phyloP scores from a whole-genome alignment of 768 basidiomycete species.

The Russula ochroleuca region DNA sequence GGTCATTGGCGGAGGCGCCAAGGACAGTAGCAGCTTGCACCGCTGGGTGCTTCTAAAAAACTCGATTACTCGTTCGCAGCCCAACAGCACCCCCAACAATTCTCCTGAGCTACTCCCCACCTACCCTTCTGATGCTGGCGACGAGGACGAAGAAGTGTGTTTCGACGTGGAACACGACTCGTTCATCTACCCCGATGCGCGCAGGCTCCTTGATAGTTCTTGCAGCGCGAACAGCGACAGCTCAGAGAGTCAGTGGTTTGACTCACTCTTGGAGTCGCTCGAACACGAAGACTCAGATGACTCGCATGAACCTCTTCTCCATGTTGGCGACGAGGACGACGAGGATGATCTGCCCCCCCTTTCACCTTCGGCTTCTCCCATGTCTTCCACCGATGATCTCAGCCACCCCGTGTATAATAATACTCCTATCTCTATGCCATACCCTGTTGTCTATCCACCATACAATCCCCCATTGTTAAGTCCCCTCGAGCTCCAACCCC shows the following conservation, averaged over 20 bases:
- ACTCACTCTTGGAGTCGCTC: constrained; percentile 71
- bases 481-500: constrained; percentile 44
- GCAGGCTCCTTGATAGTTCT: constrained; percentile 44
- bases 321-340: constrained; percentile 64
- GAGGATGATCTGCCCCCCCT: constrained; percentile 55
- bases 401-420: constrained; percentile 48
- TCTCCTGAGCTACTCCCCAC: constrained; percentile 35
- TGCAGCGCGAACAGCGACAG: constrained; percentile 38
- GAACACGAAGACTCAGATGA: constrained; percentile 63
- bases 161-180: constrained; percentile 49
- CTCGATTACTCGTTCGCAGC: constrained; percentile 57
- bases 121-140: constrained; percentile 41
- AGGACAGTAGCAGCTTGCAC: constrained; percentile 71
- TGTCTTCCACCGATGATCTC: constrained; percentile 76
- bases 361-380: constrained; percentile 64
- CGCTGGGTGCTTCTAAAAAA: constrained; percentile 90
- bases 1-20: constrained; percentile 48
- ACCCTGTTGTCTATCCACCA: constrained; percentile 65
- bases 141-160: constrained; percentile 48
- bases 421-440: constrained; percentile 46
- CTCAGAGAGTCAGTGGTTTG: constrained; percentile 78
- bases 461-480: constrained; percentile 53
- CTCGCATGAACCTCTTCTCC: constrained; percentile 44
- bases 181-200: constrained; percentile 80
- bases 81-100: constrained; percentile 35